phyloP scores from a whole-genome alignment of 495 filamentous ascomycete genomes.

The Penicillium bovifimosum region DNA sequence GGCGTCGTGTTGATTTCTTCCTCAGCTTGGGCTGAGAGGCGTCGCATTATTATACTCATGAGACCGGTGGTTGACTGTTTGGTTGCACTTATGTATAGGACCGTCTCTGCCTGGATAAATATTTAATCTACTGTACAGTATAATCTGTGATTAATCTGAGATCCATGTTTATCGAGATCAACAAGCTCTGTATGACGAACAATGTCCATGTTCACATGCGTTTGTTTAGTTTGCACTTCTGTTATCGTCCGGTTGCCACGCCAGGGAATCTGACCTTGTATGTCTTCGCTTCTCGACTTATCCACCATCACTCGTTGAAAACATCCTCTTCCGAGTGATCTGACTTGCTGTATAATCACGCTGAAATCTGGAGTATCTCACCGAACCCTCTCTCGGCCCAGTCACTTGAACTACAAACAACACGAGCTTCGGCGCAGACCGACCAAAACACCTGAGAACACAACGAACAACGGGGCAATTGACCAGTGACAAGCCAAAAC shows the following conservation, averaged over 20 bases:
- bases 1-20: conserved; percentile 10
- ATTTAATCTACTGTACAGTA: conserved; percentile 23
- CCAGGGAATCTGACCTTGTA: background rate
- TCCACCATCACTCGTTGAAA: background rate
- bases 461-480: background rate
- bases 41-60: background rate
- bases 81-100: conserved; percentile 23
- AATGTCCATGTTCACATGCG: background rate
- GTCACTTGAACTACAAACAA: background rate
- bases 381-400: background rate
- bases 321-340: background rate
- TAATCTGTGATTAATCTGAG: background rate
- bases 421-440: background rate
- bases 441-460: background rate
- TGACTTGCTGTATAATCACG: background rate
- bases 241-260: conserved; percentile 3
- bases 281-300: background rate
- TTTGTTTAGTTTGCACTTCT: conserved; percentile 24
- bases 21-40: conserved; percentile 3
- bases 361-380: background rate
- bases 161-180: background rate
- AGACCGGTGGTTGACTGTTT: conserved; percentile 3
- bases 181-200: background rate
- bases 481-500: background rate
- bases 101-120: conserved; percentile 15